Conservation (phyloP, 1,284 basidiomycete genomes). For the Puccinia coronata region DNA sequence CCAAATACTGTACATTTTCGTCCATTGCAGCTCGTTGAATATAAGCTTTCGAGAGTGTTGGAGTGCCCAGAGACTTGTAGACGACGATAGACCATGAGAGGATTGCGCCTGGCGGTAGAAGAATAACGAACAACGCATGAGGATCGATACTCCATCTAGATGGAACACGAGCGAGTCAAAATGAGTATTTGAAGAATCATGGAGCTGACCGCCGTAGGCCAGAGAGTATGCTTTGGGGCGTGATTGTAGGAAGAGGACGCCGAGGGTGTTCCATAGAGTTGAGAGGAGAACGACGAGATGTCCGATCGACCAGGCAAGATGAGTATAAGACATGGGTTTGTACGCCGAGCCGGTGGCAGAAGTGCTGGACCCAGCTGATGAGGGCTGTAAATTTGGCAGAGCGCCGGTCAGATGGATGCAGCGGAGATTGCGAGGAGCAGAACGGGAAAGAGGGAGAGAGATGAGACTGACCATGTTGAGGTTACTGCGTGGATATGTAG, state of each 20-base stretch:
- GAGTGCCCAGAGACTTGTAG: slow-evolving; percentile 56
- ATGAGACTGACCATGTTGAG: neutral
- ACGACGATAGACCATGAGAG: slow-evolving; percentile 59
- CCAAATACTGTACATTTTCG: slow-evolving; percentile 59
- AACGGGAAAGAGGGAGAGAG: neutral
- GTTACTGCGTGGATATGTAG: too few species aligned
- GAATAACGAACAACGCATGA: neutral
- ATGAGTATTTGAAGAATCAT: neutral
- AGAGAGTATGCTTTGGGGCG: slow-evolving; percentile 50
- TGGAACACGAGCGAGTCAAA: neutral
- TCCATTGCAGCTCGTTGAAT: slow-evolving; percentile 59
- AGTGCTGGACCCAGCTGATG: neutral
- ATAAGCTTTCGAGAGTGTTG: slow-evolving; percentile 57
- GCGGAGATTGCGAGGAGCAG: neutral
- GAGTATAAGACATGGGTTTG: slow-evolving; percentile 56
- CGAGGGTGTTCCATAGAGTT: slow-evolving; percentile 56
- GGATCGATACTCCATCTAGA: neutral
- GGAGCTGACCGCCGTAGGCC: slow-evolving; percentile 27
- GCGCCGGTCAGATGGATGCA: neutral
- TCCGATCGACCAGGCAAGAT: slow-evolving; percentile 59
- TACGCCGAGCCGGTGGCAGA: slow-evolving; percentile 46
- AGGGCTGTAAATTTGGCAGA: slow-evolving; percentile 14
- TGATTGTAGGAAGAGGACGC: slow-evolving; percentile 52
- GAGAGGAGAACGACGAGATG: slow-evolving; percentile 58
- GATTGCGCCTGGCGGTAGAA: slow-evolving; percentile 58